Evolutionary conservation across 768 basidiomycete genomes (phyloP), one percentile per base, ranked within the genome.

Genomic region (Tulasnella sp.): DNA sequence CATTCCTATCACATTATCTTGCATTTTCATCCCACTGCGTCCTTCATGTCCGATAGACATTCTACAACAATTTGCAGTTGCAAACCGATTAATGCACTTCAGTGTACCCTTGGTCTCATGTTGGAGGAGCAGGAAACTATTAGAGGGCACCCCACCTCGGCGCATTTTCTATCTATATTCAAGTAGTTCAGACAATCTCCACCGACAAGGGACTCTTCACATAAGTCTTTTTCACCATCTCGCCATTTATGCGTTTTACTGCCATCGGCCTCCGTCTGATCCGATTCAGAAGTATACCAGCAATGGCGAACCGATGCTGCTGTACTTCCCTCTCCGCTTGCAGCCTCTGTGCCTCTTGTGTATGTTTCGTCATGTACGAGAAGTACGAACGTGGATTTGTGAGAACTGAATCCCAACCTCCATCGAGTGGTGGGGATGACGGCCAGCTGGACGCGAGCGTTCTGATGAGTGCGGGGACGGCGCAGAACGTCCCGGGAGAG

Each of bases 1-100:
- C n/a, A n/a, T n/a, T n/a, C n/a, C n/a, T n/a, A n/a, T n/a, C 22
- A 27, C 49, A 49, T 1, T 12, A 27, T 51, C 25, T n/a, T 29
- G 25, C 24, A 9, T 51, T 30, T 30, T 51, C 38, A 51, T 51
- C 29, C 49, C 4, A 51, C 49, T 29, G 29, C 38, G 3, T 17
- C 2, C 17, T 51, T 51, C 27, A n/a, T 51, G 49, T 51, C 27
- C 49, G 22, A 51, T 51, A 51, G 49, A 51, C 25, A 51, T 51
- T 51, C 7, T 5, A 30, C 38, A 2, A 12, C 24, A n/a, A n/a
- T n/a, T n/a, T n/a, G n/a, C n/a, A n/a, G n/a, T n/a, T n/a, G n/a
- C n/a, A n/a, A n/a, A n/a, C n/a, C n/a, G n/a, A n/a, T n/a, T n/a
- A n/a, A n/a, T n/a, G n/a, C n/a, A n/a, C n/a, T n/a, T n/a, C n/a